A percentile compares a stretch with the other conserved stretches of the same genome.
phyloP scores from a whole-genome alignment of 495 filamentous ascomycete genomes.

The Trichoderma gamsii region DNA sequence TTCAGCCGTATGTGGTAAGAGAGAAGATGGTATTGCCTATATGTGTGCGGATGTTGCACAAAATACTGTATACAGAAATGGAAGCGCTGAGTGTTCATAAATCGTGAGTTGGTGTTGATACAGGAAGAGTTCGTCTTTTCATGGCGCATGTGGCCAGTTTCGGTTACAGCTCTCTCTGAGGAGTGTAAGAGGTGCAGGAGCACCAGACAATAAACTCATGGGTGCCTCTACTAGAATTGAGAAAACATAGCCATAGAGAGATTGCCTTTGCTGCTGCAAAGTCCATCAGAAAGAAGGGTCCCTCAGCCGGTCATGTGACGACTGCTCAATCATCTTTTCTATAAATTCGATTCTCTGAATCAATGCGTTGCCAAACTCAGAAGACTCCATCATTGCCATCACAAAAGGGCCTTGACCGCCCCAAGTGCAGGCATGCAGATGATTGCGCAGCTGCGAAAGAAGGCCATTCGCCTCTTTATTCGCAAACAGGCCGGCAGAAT shows the following conservation, averaged over 20 bases:
- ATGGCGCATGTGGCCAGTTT: background rate
- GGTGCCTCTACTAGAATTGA: too few relatives aligned
- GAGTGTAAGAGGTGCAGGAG: too few relatives aligned
- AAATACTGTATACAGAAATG: background rate
- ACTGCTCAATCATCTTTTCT: background rate
- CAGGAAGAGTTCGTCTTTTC: background rate
- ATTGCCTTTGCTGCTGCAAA: background rate
- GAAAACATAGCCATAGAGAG: background rate
- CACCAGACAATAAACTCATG: too few relatives aligned
- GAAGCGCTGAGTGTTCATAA: background rate
- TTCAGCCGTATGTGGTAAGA: background rate
- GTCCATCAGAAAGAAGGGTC: background rate
- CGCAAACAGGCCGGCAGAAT: constrained; percentile 57
- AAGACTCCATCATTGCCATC: constrained; percentile 12
- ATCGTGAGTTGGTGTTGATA: background rate
- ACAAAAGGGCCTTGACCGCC: constrained; percentile 15
- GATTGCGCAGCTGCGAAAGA: background rate
- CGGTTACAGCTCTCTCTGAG: too few relatives aligned
- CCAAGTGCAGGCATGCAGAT: background rate
- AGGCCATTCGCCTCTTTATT: constrained; percentile 31
- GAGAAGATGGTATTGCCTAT: background rate
- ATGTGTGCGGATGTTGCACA: background rate
- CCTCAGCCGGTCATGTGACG: background rate
- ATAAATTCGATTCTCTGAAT: constrained; percentile 1
- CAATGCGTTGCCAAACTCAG: constrained; percentile 4